phyloP scores from a whole-genome alignment of 495 filamentous ascomycete genomes.

The Aspergillus sclerotioniger region DNA sequence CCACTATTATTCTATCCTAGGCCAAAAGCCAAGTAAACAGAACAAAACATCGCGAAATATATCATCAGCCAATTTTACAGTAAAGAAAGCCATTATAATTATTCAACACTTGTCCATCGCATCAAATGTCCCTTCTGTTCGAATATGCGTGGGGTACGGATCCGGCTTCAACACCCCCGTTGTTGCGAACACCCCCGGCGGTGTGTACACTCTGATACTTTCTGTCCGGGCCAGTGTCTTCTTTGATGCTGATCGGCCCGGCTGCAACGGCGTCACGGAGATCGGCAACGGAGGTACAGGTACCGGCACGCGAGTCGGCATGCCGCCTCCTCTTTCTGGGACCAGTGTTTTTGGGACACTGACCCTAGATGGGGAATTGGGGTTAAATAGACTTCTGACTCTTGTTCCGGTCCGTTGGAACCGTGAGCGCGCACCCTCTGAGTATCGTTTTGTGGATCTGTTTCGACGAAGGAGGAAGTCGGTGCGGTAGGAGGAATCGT shows the following conservation, averaged over 20 bases:
- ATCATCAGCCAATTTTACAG: not conserved
- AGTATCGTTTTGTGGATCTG: slow-evolving; percentile 18
- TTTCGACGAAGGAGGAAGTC: slow-evolving; percentile 54
- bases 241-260: slow-evolving; percentile 33
- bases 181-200: slow-evolving; percentile 46
- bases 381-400: slow-evolving; percentile 36
- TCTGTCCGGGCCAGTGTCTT: slow-evolving; percentile 56
- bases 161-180: slow-evolving; percentile 30
- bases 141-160: slow-evolving; percentile 31
- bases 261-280: slow-evolving; percentile 8
- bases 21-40: not conserved
- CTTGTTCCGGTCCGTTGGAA: slow-evolving; percentile 36
- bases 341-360: not conserved
- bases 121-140: slow-evolving; percentile 57
- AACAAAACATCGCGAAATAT: not conserved
- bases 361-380: not conserved
- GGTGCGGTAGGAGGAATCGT: slow-evolving; percentile 50
- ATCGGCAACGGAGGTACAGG: slow-evolving; percentile 6
- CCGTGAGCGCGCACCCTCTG: slow-evolving; percentile 34
- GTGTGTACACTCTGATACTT: slow-evolving; percentile 70
- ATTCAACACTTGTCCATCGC: not conserved
- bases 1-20: not conserved
- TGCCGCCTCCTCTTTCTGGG: not conserved
- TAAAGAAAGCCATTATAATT: not conserved
- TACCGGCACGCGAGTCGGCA: not conserved